Conservation (phyloP, 2,329 filamentous ascomycete genomes). For the Lanzia echinophila region DNA sequence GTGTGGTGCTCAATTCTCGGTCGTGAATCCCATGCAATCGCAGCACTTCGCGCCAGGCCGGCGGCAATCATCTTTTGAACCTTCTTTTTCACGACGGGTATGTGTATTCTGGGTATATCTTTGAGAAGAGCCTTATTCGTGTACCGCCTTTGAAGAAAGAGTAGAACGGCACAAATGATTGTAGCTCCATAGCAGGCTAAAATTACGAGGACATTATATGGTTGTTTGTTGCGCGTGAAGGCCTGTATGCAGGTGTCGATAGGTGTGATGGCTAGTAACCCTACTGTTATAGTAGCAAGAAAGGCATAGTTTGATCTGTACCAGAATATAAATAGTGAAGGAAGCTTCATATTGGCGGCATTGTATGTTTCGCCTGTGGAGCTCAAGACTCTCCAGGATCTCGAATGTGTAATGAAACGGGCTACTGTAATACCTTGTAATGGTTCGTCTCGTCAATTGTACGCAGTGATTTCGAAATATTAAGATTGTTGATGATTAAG, state of each 20-base stretch:
- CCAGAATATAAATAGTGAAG: conserved; percentile 35
- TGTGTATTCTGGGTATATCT: conserved; percentile 78
- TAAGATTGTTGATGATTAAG: too few relatives aligned
- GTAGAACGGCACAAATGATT: conserved; percentile 60
- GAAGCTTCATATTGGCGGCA: conserved; percentile 5
- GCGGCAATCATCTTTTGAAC: conserved; percentile 71
- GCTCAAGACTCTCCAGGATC: background rate
- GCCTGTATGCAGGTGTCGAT: conserved; percentile 76
- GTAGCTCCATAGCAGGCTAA: conserved; percentile 69
- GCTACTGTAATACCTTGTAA: too few relatives aligned
- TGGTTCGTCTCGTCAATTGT: too few relatives aligned
- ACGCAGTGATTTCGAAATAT: too few relatives aligned
- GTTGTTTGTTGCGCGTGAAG: conserved; percentile 49
- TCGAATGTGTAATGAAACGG: too few relatives aligned
- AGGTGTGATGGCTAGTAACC: conserved; percentile 72
- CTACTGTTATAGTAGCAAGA: conserved; percentile 65
- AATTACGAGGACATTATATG: conserved; percentile 79
- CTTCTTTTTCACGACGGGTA: conserved; percentile 68
- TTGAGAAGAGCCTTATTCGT: conserved; percentile 73
- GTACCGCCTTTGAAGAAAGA: conserved; percentile 81
- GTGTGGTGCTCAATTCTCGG: conserved; percentile 49
- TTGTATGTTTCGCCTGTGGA: background rate
- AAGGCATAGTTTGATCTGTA: conserved; percentile 74
- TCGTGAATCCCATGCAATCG: conserved; percentile 70
- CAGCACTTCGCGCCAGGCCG: conserved; percentile 68